Conservation (phyloP, 352 stramenopile species). For the Phytopythium vexans region DNA sequence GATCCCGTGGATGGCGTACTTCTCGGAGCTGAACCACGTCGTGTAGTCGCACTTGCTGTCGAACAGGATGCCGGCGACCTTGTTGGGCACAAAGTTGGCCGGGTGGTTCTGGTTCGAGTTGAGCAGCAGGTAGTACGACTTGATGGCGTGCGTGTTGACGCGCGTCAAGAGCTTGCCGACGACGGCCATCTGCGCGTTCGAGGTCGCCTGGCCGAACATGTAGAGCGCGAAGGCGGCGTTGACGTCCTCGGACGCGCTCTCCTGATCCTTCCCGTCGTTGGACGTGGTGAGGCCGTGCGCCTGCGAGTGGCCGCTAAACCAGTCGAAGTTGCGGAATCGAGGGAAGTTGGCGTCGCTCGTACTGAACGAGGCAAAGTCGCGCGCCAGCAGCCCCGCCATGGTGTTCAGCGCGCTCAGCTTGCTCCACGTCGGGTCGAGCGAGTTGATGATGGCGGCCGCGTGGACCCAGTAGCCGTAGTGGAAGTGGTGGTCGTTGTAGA, state of each 20-base stretch:
- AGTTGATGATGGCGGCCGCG: slow-evolving; percentile 35
- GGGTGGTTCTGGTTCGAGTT: slow-evolving; percentile 25
- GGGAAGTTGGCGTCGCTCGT: slow-evolving; percentile 31
- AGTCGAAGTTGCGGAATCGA: slow-evolving; percentile 43
- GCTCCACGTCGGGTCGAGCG: slow-evolving; percentile 34
- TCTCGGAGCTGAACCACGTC: slow-evolving; percentile 42
- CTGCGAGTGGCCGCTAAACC: slow-evolving; percentile 51
- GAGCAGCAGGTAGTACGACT: slow-evolving; percentile 37
- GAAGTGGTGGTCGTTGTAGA: slow-evolving; percentile 59
- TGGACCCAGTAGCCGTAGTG: slow-evolving; percentile 48
- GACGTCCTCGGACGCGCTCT: slow-evolving; percentile 50
- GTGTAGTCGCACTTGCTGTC: slow-evolving; percentile 45
- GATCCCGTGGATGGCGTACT: slow-evolving; percentile 48
- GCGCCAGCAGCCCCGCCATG: slow-evolving; percentile 30
- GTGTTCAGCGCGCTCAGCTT: slow-evolving; percentile 26
- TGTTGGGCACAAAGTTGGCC: slow-evolving; percentile 20
- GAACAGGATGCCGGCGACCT: slow-evolving; percentile 33
- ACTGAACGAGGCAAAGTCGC: slow-evolving; percentile 39
- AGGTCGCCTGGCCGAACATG: slow-evolving; percentile 24
- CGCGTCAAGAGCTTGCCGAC: slow-evolving; percentile 25
- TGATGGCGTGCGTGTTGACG: slow-evolving; percentile 22
- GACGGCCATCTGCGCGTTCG: slow-evolving; percentile 10
- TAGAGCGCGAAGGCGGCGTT: slow-evolving; percentile 42
- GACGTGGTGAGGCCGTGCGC: slow-evolving; percentile 42
- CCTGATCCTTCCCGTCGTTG: slow-evolving; percentile 40